Conservation (phyloP, 768 basidiomycete species). For the Kwoniella shandongensis region DNA sequence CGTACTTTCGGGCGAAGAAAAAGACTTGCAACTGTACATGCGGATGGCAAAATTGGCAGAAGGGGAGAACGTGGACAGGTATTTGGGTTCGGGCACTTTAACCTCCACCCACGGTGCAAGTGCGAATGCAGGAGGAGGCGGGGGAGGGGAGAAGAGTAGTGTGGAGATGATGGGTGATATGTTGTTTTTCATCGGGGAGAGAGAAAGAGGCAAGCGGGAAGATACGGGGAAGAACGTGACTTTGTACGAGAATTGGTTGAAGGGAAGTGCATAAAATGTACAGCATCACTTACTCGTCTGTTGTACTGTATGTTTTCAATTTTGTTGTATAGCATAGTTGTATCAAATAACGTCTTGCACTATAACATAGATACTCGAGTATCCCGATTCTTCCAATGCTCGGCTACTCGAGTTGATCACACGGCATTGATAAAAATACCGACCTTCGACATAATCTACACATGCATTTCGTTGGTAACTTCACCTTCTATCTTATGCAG, state of each 20-base stretch:
- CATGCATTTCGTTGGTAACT: no score
- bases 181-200: background rate
- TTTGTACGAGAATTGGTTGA: constrained; percentile 37
- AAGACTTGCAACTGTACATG: constrained; percentile 48
- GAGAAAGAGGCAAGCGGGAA: constrained; percentile 1
- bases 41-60: constrained; percentile 33
- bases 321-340: no score
- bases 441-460: no score
- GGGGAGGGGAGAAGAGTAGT: background rate
- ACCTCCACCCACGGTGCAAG: background rate
- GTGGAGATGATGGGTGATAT: background rate
- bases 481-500: no score
- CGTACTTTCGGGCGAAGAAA: constrained; percentile 30
- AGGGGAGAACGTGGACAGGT: constrained; percentile 27
- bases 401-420: no score
- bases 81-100: background rate
- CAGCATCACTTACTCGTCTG: background rate
- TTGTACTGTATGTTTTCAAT: background rate
- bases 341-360: no score
- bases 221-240: constrained; percentile 19
- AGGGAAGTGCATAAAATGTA: constrained; percentile 2
- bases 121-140: background rate
- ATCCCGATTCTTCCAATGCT: no score
- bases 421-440: no score
- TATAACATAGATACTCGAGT: no score